Percentiles rank a stretch among this genome's conserved stretches.
phyloP scores from a whole-genome alignment of 257 asterid species.

The Solanum chilense region DNA sequence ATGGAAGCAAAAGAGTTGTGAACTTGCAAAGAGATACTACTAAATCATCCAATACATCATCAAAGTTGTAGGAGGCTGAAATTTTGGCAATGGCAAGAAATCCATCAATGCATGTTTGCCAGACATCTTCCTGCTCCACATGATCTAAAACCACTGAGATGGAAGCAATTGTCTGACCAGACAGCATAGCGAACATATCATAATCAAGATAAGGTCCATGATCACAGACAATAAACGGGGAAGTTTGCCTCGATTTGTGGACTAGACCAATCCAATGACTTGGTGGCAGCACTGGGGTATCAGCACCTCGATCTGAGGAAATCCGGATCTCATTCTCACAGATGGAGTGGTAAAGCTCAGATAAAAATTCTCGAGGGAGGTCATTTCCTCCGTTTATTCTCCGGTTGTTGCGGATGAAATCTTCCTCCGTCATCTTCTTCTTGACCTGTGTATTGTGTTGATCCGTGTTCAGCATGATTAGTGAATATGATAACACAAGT shows the following conservation, averaged over 20 bases:
- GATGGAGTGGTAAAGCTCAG: conserved; percentile 76
- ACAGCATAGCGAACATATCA: conserved; percentile 68
- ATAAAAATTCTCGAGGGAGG: conserved; percentile 78
- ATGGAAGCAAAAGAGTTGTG: conserved; percentile 62
- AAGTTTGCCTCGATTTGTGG: conserved; percentile 57
- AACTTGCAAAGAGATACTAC: conserved; percentile 83
- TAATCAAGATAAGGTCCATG: conserved; percentile 57
- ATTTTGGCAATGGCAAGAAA: conserved; percentile 73
- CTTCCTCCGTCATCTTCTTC: conserved; percentile 94
- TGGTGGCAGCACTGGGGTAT: conserved; percentile 33
- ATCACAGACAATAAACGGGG: conserved; percentile 54
- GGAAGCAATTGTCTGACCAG: conserved; percentile 87
- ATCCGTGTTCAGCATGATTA: conserved; percentile 89
- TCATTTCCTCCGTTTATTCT: conserved; percentile 86
- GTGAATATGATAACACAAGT: conserved; percentile 72
- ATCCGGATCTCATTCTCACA: conserved; percentile 80
- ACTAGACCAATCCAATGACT: conserved; percentile 88
- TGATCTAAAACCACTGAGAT: conserved; percentile 82
- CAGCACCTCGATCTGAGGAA: conserved; percentile 63
- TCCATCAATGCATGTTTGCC: conserved; percentile 71
- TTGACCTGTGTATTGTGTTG: conserved; percentile 91
- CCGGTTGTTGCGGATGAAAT: conserved; percentile 82
- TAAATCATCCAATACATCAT: conserved; percentile 71
- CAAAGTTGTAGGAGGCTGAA: conserved; percentile 52
- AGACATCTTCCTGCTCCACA: conserved; percentile 62